phyloP scores from a whole-genome alignment of 306 rosid species.

The Lathyrus oleraceus region DNA sequence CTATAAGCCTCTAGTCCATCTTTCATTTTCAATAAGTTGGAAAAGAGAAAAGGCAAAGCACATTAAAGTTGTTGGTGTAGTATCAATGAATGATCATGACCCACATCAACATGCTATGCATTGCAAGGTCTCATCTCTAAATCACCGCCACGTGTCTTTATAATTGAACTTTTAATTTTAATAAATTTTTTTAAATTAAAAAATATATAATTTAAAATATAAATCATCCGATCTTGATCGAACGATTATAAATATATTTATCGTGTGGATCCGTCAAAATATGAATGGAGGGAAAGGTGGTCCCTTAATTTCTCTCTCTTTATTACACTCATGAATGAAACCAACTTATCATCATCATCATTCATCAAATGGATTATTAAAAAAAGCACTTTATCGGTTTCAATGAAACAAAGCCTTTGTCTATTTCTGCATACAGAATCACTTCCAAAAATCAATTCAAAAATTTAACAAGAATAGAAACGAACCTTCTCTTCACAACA shows the following conservation, averaged over 20 bases:
- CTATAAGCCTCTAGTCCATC: slow-evolving; percentile 12
- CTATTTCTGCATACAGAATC: slow-evolving; percentile 39
- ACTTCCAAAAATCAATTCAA: slow-evolving; percentile 41
- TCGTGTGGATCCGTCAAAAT: no score
- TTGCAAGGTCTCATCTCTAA: slow-evolving; percentile 37
- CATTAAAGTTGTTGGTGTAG: slow-evolving; percentile 29
- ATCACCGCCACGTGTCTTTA: slow-evolving; percentile 56
- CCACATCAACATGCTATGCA: slow-evolving; percentile 36
- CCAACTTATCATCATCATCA: neutral
- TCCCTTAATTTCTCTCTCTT: neutral
- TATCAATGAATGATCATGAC: slow-evolving; percentile 38
- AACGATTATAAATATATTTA: no score
- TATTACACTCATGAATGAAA: neutral
- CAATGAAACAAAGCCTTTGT: slow-evolving; percentile 54
- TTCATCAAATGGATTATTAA: slow-evolving; percentile 15
- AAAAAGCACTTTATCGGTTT: slow-evolving; percentile 70
- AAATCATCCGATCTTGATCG: no score
- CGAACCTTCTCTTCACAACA: slow-evolving; percentile 43
- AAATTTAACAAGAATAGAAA: slow-evolving; percentile 29
- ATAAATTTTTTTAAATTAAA: no score
- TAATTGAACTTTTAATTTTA: no score
- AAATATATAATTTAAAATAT: no score
- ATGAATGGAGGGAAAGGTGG: no score
- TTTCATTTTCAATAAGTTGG: slow-evolving; percentile 29
- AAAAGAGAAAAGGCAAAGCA: slow-evolving; percentile 23